Conservation (phyloP, 1,284 basidiomycete genomes). For the Ceratobasidium sp. region DNA sequence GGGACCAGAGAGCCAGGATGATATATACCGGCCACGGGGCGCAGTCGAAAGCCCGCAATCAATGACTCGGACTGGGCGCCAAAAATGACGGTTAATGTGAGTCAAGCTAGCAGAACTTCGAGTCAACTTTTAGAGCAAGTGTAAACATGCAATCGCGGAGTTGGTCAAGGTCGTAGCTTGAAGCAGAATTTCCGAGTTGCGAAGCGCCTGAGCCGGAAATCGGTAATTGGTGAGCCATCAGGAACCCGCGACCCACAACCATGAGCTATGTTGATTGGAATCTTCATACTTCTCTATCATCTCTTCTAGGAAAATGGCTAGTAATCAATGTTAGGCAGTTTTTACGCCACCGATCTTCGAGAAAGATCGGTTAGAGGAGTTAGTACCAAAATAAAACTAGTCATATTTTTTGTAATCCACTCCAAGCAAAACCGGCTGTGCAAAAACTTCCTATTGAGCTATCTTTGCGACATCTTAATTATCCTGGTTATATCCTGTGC, state of each 20-base stretch:
- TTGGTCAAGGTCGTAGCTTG: neutral
- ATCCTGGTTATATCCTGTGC: no score
- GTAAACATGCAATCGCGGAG: neutral
- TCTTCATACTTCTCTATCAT: no score
- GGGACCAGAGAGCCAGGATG: conserved; percentile 10
- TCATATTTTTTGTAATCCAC: no score
- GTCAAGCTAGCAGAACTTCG: neutral
- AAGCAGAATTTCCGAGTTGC: neutral
- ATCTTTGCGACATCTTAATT: no score
- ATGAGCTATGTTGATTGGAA: neutral
- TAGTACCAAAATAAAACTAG: no score
- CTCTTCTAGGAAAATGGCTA: no score
- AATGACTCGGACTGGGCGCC: neutral
- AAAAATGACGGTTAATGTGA: neutral
- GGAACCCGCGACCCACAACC: neutral
- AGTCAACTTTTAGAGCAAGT: neutral
- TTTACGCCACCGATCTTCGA: no score
- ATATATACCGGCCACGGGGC: neutral
- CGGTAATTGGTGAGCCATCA: neutral
- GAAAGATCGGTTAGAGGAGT: no score
- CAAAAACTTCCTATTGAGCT: no score
- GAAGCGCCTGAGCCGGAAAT: neutral
- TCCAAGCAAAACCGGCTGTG: no score
- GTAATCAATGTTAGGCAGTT: no score
- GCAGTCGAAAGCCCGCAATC: neutral